phyloP scores from a whole-genome alignment of 306 rosid species.

The Betula pendula region DNA sequence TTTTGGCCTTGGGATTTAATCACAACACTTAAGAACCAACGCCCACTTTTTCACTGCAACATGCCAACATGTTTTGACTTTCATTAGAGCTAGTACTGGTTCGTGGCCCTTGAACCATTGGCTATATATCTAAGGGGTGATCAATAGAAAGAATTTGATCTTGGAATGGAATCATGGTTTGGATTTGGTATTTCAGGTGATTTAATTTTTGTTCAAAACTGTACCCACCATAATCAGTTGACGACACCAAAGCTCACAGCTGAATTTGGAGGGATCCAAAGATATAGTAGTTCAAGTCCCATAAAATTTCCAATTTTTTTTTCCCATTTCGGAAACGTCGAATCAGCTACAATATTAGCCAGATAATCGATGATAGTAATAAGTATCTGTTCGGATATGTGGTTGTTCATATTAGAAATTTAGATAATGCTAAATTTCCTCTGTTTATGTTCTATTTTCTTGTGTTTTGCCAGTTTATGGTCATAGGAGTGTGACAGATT shows the following conservation, averaged over 20 bases:
- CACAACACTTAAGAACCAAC: neutral
- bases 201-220: neutral
- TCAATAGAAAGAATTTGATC: neutral
- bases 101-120: neutral
- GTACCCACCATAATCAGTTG: neutral
- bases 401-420: neutral
- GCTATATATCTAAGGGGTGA: neutral
- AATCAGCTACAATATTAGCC: neutral
- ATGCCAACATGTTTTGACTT: neutral
- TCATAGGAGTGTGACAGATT: neutral
- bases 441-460: neutral
- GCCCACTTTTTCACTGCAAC: neutral
- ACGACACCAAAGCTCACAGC: neutral
- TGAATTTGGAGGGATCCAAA: neutral
- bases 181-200: neutral
- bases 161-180: neutral
- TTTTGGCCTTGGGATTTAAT: neutral
- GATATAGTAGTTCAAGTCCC: neutral
- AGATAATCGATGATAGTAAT: neutral
- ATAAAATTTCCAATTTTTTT: neutral
- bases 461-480: neutral
- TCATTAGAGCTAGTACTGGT: neutral
- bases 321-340: neutral
- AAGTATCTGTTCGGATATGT: neutral
- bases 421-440: neutral